A percentile compares a stretch with the other conserved stretches of the same genome.
These are phyloP conservation scores for Echites panduratus DNA, from an alignment of 257 asterid genomes.

Conservation along the genomic window DNA sequence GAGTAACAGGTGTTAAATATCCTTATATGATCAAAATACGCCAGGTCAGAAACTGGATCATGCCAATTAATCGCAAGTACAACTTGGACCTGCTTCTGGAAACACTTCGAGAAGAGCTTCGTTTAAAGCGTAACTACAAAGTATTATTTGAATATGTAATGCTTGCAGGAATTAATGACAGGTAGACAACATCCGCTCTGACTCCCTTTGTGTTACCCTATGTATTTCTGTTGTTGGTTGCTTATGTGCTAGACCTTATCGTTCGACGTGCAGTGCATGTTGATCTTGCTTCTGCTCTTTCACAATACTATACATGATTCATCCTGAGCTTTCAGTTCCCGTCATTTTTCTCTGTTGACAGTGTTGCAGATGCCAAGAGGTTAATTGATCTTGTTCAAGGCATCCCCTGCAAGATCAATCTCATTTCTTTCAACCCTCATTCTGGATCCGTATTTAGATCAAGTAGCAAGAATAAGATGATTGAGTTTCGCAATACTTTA, in stretches of 20 bases:
- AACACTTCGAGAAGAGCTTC: conserved; percentile 77
- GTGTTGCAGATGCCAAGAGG: conserved; percentile 81
- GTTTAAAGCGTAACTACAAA: conserved; percentile 63
- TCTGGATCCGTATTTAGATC: conserved; percentile 76
- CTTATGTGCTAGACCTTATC: neutral
- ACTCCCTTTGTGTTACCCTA: neutral
- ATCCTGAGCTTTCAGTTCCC: neutral
- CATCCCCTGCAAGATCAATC: conserved; percentile 97
- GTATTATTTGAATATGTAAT: conserved; percentile 93
- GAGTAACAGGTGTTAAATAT: neutral
- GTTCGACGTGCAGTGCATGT: neutral
- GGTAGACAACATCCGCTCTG: conserved; percentile 31
- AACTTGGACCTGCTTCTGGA: conserved; percentile 78
- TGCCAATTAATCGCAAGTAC: conserved; percentile 97
- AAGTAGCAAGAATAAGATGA: conserved; percentile 67
- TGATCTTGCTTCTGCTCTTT: neutral
- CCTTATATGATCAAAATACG: conserved; percentile 7
- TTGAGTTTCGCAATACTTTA: conserved; percentile 66
- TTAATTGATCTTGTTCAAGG: conserved; percentile 61
- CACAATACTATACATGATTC: neutral
- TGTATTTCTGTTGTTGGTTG: neutral
- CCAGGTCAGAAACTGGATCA: conserved; percentile 96
- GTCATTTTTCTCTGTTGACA: conserved; percentile 21
- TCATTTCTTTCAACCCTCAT: conserved; percentile 89
- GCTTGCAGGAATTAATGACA: conserved; percentile 97